Conservation (phyloP, 345 rosid genomes). For the Balakata baccata region DNA sequence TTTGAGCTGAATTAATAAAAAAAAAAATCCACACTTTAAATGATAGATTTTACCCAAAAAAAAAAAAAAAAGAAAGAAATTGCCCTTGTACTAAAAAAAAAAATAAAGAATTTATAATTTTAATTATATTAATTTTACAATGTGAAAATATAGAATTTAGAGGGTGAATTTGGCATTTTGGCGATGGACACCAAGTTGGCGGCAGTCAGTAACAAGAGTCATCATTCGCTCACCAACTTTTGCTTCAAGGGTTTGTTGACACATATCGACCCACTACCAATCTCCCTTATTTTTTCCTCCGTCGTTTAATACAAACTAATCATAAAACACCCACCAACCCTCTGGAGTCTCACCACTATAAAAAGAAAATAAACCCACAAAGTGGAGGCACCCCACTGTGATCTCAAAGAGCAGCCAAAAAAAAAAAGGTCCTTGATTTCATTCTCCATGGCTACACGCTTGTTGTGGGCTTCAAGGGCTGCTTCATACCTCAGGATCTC, state of each 20-base stretch:
- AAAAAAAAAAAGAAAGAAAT: no score
- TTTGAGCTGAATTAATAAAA: no score
- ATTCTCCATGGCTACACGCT: slow-evolving; percentile 53
- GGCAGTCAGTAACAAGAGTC: neutral
- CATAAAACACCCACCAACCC: slow-evolving; percentile 12
- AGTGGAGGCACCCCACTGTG: neutral
- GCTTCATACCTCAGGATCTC: slow-evolving; percentile 90
- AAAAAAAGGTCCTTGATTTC: neutral
- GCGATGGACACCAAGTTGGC: neutral
- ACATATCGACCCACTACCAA: slow-evolving; percentile 27
- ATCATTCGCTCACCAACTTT: slow-evolving; percentile 28
- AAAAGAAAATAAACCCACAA: neutral
- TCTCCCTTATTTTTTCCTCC: neutral
- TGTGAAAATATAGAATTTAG: no score
- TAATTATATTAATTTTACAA: no score
- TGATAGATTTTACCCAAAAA: no score
- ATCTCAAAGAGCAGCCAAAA: neutral
- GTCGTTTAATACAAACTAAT: no score
- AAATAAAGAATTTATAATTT: no score
- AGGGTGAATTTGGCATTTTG: neutral
- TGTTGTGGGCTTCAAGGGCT: slow-evolving; percentile 88
- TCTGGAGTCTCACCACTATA: neutral
- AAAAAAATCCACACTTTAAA: no score
- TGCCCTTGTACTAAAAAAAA: no score
- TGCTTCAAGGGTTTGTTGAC: slow-evolving; percentile 31